phyloP scores from a whole-genome alignment of 1,139 yeast species.

The Wickerhamomyces sp. region DNA sequence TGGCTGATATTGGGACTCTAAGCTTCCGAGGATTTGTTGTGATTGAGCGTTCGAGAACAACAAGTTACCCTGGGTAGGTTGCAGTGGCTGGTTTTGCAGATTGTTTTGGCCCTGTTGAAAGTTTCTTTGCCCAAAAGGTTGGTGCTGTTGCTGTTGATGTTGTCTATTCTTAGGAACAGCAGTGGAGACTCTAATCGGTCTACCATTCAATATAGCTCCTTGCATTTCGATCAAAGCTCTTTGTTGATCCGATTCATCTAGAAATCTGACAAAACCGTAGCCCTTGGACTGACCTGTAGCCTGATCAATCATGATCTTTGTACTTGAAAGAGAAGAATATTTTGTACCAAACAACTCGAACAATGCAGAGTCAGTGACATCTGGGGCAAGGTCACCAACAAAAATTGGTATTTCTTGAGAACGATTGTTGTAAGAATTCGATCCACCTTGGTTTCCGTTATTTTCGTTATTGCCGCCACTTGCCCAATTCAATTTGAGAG shows the following conservation, averaged over 20 bases:
- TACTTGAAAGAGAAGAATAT: slow-evolving; percentile 76
- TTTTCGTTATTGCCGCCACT: slow-evolving; percentile 45
- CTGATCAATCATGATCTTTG: slow-evolving; percentile 82
- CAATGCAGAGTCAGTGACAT: slow-evolving; percentile 68
- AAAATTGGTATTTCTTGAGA: slow-evolving; percentile 61
- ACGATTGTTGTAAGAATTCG: slow-evolving; percentile 1
- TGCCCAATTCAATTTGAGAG: slow-evolving; percentile 83
- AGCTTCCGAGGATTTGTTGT: slow-evolving; percentile 15
- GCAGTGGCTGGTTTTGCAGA: slow-evolving; percentile 11
- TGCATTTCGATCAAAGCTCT: slow-evolving; percentile 80
- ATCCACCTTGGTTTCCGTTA: too few relatives aligned
- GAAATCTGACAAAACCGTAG: slow-evolving; percentile 87
- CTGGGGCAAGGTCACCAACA: slow-evolving; percentile 81
- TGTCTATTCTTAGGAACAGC: slow-evolving; percentile 62
- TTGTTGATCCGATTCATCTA: slow-evolving; percentile 65
- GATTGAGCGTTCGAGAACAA: slow-evolving; percentile 9
- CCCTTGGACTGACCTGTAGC: slow-evolving; percentile 75
- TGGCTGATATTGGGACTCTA: slow-evolving; percentile 32
- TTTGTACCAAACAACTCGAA: slow-evolving; percentile 65
- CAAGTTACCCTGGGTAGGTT: slow-evolving; percentile 6
- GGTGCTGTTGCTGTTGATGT: slow-evolving; percentile 12
- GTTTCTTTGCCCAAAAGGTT: slow-evolving; percentile 4
- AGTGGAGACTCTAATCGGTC: slow-evolving; percentile 73
- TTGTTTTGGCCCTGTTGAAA: slow-evolving; percentile 12
- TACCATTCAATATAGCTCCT: slow-evolving; percentile 67